Percentiles rank a stretch among this genome's conserved stretches.
phyloP scores from a whole-genome alignment of 2,329 filamentous ascomycete genomes.

The Microdochium trichocladiopsis region DNA sequence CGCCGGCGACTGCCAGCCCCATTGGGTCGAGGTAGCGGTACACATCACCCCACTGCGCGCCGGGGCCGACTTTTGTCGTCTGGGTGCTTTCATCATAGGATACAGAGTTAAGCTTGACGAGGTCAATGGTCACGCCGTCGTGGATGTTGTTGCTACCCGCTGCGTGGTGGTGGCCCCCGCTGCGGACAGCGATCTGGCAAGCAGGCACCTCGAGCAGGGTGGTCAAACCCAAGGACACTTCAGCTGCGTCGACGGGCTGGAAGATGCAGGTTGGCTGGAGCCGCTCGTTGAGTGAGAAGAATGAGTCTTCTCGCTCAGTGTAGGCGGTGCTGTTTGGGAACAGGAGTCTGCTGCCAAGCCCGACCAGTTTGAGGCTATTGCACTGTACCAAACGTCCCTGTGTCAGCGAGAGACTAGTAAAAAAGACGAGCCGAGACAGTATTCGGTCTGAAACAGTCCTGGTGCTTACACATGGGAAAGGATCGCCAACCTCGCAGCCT shows the following conservation, averaged over 20 bases:
- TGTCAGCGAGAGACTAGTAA: not conserved
- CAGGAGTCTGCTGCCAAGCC: slow-evolving; percentile 1
- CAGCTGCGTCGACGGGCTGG: slow-evolving; percentile 2
- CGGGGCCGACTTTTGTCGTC: slow-evolving; percentile 12
- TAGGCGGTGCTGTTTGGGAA: not conserved
- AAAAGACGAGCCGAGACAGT: no score
- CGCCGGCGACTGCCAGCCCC: slow-evolving; percentile 2
- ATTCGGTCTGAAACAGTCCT: no score
- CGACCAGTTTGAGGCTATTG: not conserved
- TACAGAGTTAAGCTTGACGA: slow-evolving; percentile 15
- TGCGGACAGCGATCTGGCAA: slow-evolving; percentile 1
- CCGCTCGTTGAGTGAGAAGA: slow-evolving; percentile 2
- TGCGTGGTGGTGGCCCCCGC: not conserved
- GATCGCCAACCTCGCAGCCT: not conserved
- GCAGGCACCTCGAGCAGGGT: slow-evolving; percentile 3
- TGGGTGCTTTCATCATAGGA: slow-evolving; percentile 4
- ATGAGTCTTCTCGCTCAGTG: not conserved
- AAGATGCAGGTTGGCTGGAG: slow-evolving; percentile 10
- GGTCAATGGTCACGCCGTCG: slow-evolving; percentile 15
- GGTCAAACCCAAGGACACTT: not conserved
- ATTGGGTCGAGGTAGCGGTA: slow-evolving; percentile 10
- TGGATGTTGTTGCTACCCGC: slow-evolving; percentile 1
- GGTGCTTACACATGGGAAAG: not conserved
- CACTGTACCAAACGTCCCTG: slow-evolving; percentile 1
- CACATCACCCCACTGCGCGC: slow-evolving; percentile 9